A percentile compares a stretch with the other conserved stretches of the same genome.
Conservation (phyloP, 2,329 filamentous ascomycete genomes). For the Paraphoma sp. region DNA sequence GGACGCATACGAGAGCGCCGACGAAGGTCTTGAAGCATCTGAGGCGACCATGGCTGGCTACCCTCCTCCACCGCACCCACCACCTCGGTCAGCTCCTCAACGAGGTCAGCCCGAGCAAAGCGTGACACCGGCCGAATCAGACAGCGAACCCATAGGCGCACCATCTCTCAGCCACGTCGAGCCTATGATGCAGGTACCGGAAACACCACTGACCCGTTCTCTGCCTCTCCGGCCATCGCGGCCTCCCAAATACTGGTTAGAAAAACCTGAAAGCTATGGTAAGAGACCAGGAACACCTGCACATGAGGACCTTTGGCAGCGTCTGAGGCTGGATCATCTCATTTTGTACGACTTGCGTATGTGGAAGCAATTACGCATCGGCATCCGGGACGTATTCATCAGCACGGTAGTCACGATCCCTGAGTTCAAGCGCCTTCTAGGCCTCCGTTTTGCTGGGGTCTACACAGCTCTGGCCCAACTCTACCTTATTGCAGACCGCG, state of each 20-base stretch:
- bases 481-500: conserved; percentile 93
- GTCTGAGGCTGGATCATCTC: conserved; percentile 90
- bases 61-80: conserved; percentile 70
- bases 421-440: conserved; percentile 92
- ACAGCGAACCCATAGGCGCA: conserved; percentile 69
- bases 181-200: conserved; percentile 75
- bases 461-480: conserved; percentile 94
- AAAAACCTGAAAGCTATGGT: conserved; percentile 75
- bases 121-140: conserved; percentile 74
- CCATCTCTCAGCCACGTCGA: conserved; percentile 70
- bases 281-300: conserved; percentile 68
- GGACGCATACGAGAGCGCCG: conserved; percentile 54
- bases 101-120: conserved; percentile 62
- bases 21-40: conserved; percentile 74
- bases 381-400: conserved; percentile 92
- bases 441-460: conserved; percentile 89
- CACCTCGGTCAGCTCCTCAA: conserved; percentile 49
- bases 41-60: conserved; percentile 82
- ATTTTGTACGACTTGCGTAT: conserved; percentile 92
- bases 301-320: conserved; percentile 87
- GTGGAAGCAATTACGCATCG: conserved; percentile 95
- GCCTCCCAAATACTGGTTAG: conserved; percentile 84
- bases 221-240: conserved; percentile 60
- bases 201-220: conserved; percentile 68
- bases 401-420: conserved; percentile 95